Evolutionary conservation across 192 early-diverging fungal genomes (phyloP).

Genomic region (Chytriomyces sp.): DNA sequence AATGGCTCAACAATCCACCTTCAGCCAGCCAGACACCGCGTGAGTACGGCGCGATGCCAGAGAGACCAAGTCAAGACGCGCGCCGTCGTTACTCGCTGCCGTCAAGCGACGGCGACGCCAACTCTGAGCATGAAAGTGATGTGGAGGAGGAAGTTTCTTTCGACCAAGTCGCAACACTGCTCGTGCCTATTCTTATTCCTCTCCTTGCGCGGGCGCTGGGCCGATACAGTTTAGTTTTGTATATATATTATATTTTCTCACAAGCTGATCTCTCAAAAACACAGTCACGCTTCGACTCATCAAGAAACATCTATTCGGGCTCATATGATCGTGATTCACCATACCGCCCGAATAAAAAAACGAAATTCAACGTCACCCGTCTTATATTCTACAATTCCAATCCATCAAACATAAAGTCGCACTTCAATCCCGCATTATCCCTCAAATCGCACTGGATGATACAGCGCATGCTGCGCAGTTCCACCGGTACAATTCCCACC

Average conservation of each 20-base stretch:
- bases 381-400: not conserved
- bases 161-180: not conserved
- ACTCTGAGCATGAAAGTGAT: not conserved
- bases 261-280: no score
- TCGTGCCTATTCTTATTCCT: slow-evolving; percentile 18
- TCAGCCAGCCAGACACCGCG: no score
- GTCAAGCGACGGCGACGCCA: not conserved
- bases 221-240: not conserved
- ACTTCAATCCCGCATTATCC: not conserved
- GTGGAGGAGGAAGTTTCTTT: not conserved
- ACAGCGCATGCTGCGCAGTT: not conserved
- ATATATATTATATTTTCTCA: no score
- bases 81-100: no score
- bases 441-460: not conserved
- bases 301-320: no score
- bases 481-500: not conserved
- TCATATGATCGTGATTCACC: no score
- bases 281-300: no score
- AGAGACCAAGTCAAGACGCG: no score
- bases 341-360: no score
- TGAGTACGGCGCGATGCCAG: no score
- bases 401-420: not conserved
- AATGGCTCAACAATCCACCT: no score
- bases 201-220: slow-evolving; percentile 4
- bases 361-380: not conserved